phyloP scores from a whole-genome alignment of 139 green algal genomes.

The Closterium sp. region DNA sequence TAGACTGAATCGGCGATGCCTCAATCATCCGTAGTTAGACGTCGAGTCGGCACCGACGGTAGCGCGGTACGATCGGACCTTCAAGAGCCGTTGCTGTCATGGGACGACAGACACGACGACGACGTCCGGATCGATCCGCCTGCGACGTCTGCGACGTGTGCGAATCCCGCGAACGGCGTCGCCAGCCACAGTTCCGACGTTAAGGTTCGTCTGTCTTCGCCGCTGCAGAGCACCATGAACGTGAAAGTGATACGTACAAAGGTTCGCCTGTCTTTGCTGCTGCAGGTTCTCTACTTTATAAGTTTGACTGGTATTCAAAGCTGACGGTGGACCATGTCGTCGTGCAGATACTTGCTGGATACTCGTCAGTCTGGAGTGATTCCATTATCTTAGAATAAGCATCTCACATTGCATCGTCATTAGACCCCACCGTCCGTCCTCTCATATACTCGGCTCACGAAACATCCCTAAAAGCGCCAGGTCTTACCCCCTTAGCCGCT shows the following conservation, averaged over 20 bases:
- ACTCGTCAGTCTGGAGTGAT: not conserved
- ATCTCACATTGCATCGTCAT: not conserved
- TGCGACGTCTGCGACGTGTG: not conserved
- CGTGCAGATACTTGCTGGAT: not conserved
- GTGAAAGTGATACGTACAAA: too few relatives aligned
- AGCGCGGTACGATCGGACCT: not conserved
- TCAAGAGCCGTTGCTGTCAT: not conserved
- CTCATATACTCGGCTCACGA: too few relatives aligned
- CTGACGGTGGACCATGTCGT: not conserved
- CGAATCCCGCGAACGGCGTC: not conserved
- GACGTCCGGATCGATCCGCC: not conserved
- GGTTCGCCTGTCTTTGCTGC: too few relatives aligned
- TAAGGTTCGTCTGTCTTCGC: not conserved
- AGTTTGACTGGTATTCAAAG: not conserved
- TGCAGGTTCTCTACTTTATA: too few relatives aligned
- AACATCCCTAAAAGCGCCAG: too few relatives aligned
- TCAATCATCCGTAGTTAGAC: not conserved
- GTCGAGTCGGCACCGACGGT: not conserved
- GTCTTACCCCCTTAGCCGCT: too few relatives aligned
- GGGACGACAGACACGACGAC: not conserved
- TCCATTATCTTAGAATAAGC: not conserved
- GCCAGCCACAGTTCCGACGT: not conserved
- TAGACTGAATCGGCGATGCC: not conserved
- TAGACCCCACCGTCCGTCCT: too few relatives aligned
- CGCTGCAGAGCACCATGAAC: not conserved